Evolutionary conservation across 306 rosid genomes (phyloP).

Genomic region (Rosa lucieae): DNA sequence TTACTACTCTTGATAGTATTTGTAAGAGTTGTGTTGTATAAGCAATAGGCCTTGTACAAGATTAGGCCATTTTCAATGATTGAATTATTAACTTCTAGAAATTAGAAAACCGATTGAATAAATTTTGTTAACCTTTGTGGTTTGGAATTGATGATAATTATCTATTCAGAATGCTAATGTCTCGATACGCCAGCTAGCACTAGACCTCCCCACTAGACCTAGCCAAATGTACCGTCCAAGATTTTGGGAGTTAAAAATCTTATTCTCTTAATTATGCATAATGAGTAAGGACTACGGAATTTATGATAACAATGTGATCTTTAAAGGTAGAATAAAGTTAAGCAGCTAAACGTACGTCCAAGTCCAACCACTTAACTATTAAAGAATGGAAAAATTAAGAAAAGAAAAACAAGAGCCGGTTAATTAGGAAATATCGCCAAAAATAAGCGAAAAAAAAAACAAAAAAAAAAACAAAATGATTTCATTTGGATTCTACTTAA

Average conservation of each 20-base stretch:
- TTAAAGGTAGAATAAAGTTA: neutral
- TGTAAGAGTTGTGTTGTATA: no score
- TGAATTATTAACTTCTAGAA: neutral
- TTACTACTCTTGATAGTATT: no score
- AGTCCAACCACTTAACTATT: no score
- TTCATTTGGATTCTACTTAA: no score
- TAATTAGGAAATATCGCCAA: no score
- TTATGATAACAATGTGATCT: neutral
- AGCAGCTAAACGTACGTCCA: neutral
- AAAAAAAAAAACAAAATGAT: no score
- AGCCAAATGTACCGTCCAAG: neutral
- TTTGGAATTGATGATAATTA: neutral
- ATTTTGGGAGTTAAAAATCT: neutral
- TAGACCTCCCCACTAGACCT: neutral
- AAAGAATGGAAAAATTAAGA: no score
- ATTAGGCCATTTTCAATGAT: no score
- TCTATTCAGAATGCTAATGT: neutral
- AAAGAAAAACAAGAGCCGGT: no score
- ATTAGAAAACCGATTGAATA: neutral
- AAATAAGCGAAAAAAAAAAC: no score
- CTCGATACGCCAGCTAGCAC: neutral
- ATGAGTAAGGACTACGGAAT: neutral
- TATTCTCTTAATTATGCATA: neutral
- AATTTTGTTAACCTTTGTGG: neutral
- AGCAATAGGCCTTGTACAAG: no score